phyloP scores from a whole-genome alignment of 805 yeast species.

The Candida anglica region DNA sequence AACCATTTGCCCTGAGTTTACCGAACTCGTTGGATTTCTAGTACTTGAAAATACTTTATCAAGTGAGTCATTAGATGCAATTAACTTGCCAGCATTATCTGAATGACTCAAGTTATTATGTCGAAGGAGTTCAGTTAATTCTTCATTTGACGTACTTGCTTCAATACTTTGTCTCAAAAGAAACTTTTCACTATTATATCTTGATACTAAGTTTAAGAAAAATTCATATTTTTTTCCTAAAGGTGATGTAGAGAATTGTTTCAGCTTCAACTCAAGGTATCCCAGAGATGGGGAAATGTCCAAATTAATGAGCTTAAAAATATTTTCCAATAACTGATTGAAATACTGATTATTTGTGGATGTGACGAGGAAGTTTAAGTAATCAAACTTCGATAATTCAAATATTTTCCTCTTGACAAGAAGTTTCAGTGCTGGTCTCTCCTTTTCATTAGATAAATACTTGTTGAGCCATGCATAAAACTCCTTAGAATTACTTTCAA shows the following conservation, averaged over 20 bases:
- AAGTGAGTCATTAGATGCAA: conserved; percentile 15
- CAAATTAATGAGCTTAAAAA: conserved; percentile 36
- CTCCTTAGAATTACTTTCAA: conserved; percentile 38
- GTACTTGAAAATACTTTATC: not conserved
- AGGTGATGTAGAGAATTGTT: not conserved
- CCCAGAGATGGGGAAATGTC: not conserved
- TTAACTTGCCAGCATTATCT: not conserved
- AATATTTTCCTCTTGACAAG: conserved; percentile 32
- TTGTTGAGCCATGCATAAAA: conserved; percentile 42
- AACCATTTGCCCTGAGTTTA: conserved; percentile 3
- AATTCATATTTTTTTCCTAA: conserved; percentile 18
- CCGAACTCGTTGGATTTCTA: conserved; percentile 2
- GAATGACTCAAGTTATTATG: conserved; percentile 11
- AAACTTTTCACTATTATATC: conserved; percentile 38
- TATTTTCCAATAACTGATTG: conserved; percentile 31
- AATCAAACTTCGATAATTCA: conserved; percentile 44
- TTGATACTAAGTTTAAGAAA: conserved; percentile 29
- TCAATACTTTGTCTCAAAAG: conserved; percentile 39
- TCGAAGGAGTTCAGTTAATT: conserved; percentile 29
- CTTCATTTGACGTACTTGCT: conserved; percentile 36
- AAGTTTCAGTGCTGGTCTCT: conserved; percentile 37
- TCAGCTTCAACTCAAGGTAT: conserved; percentile 3
- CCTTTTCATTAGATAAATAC: conserved; percentile 41
- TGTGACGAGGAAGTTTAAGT: conserved; percentile 36
- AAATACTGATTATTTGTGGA: conserved; percentile 37